Conservation (phyloP, 305 asterid species). For the Caryopteris hybrid region DNA sequence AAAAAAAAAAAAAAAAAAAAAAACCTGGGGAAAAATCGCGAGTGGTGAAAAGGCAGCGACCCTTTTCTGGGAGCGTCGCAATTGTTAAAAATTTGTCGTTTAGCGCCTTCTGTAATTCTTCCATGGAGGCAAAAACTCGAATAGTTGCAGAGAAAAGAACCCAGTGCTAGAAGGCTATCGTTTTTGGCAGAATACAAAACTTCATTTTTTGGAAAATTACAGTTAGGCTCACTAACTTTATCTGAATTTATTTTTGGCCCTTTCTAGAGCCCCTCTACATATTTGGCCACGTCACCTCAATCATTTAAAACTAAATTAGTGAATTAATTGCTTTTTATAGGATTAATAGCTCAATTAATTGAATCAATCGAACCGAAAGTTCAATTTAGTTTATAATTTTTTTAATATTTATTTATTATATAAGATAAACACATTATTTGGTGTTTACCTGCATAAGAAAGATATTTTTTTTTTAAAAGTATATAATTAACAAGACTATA, state of each 20-base stretch:
- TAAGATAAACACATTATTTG: too few species aligned
- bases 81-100: constrained; percentile 32
- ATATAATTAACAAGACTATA: too few species aligned
- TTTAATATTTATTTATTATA: too few species aligned
- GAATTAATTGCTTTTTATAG: neutral
- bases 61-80: constrained; percentile 59
- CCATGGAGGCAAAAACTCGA: constrained; percentile 39
- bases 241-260: neutral
- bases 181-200: neutral
- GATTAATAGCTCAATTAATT: too few species aligned
- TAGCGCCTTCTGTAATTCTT: constrained; percentile 45
- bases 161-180: too few species aligned
- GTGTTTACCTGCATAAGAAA: too few species aligned
- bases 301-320: neutral
- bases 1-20: constrained; percentile 4
- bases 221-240: constrained; percentile 1
- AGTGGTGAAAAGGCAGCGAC: constrained; percentile 72
- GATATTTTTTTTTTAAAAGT: too few species aligned
- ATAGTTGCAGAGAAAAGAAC: neutral
- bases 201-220: neutral
- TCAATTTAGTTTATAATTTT: too few species aligned
- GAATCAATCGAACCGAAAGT: too few species aligned
- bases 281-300: neutral
- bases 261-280: neutral
- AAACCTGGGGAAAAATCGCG: constrained; percentile 81